Evolutionary conservation across 192 early-diverging fungal species (phyloP), one percentile per base, ranked within the genome.

Genomic region (Dissophora globulifera): DNA sequence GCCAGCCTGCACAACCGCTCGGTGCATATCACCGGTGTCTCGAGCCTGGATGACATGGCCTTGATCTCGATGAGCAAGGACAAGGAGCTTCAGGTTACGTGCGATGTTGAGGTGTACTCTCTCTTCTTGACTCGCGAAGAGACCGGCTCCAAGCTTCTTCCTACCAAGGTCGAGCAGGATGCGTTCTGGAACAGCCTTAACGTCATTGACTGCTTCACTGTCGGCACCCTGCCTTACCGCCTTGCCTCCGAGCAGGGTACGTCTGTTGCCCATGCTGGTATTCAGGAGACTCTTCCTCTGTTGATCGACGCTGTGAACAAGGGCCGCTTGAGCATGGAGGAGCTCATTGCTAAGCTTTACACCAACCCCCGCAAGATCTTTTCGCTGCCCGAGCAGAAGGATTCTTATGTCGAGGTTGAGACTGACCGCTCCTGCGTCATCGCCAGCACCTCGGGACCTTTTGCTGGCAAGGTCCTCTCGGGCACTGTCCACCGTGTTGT

Each of bases 351-450:
- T 33, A 85, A 91, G 42, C 71, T 96, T 33, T 91, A 94, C 81
- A 87, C 86, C 15, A 96, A 96, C 72, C 97, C 97, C 27, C 87
- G 90, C 50, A 81, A 86, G 47, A 97, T 99, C 84, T 95, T 99
- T 79, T 91, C 91, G 22, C 76, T 99, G 16, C 88, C 94, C 19
- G 87, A 91, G 62, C 94, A 98, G 81, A 79, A 89, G 10, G 95
- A 99, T 62, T 97, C 97, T 15, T 96, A 94, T 50, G 85, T 99
- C 26, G 97, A 99, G 85, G 87, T 98, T 53, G 94, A 97, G 79
- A 81, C 94, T 61, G 95, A 96, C 67, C 88, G 95, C 20, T 74
- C 83, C 33, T 81, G 75, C n/a, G 59, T 79, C 11, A 78, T 89
- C 19, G 60, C 86, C 29, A 49, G 60, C 20, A 78, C 65, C 42